Evolutionary conservation across 345 rosid genomes (phyloP), one percentile per base, ranked within the genome.

Genomic region (Cardamine resedifolia): DNA sequence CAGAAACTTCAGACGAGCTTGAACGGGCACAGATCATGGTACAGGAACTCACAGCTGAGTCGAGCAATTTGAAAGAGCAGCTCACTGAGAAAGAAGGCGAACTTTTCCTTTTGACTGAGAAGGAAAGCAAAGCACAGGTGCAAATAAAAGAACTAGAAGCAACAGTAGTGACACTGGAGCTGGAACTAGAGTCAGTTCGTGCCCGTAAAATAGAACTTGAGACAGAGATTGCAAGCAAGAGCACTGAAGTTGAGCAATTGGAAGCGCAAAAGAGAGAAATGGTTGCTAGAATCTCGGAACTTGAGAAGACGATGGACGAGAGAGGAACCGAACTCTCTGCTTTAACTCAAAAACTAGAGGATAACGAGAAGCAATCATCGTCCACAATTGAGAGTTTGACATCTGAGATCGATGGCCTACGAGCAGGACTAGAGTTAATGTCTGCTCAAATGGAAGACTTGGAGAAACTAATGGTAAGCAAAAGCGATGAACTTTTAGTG

Each of bases 311-410:
- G 34, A 72, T 79, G 6, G 70, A 80, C 50, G 84, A 78, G 73
- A 86, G 78, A 73, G 88, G 65, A 73, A 79, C 76, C 50, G 86
- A 85, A 66, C 71, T 85, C 48, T 79, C 86, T 67, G 53, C 71
- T 79, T 73, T 86, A 16, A 55, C 43, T 41, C 86, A 84, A 80
- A 80, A 81, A 78, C 76, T 90, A 4, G 86, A 87, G 81, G 87
- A 83, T 39, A 79, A 64, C 55, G 83, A 82, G 76, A 81, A 66
- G 45, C 84, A 85, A 79, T 83, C 86, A 10, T 74, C 77, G 50
- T 84, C 86, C 34, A 81, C 75, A 77, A 68, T 45, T 18, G 90
- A 86, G 78, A 87, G 78, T 52, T 80, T 90, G 88, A 84, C 81
- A 20, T 63, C 50, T 38, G 88, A 83, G 74, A 26, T 86, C 26